Percentiles rank a stretch among this genome's conserved stretches.
These are phyloP conservation scores for Podaxis rugospora DNA, from an alignment of 768 basidiomycete genomes.

Conservation along the genomic window DNA sequence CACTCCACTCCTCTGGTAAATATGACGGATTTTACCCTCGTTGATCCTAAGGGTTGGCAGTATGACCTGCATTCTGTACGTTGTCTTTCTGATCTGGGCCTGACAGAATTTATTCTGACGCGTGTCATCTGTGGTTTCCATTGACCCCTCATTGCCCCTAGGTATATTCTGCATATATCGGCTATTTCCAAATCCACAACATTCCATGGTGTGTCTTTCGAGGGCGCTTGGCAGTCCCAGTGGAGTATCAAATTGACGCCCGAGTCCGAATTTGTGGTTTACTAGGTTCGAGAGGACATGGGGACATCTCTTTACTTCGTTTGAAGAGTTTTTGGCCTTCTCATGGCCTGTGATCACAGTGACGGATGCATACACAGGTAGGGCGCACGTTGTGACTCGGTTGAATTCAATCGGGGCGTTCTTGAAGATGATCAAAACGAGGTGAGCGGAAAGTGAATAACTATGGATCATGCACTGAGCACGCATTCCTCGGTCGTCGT, in stretches of 20 bases:
- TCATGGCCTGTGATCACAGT: slow-evolving; percentile 81
- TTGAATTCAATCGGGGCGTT: slow-evolving; percentile 68
- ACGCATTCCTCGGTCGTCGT: slow-evolving; percentile 4
- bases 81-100: slow-evolving; percentile 8
- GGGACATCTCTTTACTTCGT: slow-evolving; percentile 75
- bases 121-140: neutral
- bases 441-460: slow-evolving; percentile 30
- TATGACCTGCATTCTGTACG: slow-evolving; percentile 75
- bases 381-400: slow-evolving; percentile 78
- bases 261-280: slow-evolving; percentile 3
- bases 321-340: slow-evolving; percentile 75
- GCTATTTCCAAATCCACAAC: slow-evolving; percentile 67
- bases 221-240: neutral
- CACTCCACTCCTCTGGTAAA: neutral
- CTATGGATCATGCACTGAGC: neutral
- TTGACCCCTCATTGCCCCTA: slow-evolving; percentile 14
- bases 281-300: slow-evolving; percentile 75
- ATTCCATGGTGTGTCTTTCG: slow-evolving; percentile 51
- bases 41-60: slow-evolving; percentile 75
- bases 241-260: slow-evolving; percentile 2
- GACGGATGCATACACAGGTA: slow-evolving; percentile 67
- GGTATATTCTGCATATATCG: slow-evolving; percentile 75
- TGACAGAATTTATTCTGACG: slow-evolving; percentile 6
- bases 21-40: slow-evolving; percentile 70
- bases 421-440: slow-evolving; percentile 81